These are phyloP conservation scores for Nakazawaea pomicola DNA, from an alignment of 805 yeast species.

Conservation along the genomic window DNA sequence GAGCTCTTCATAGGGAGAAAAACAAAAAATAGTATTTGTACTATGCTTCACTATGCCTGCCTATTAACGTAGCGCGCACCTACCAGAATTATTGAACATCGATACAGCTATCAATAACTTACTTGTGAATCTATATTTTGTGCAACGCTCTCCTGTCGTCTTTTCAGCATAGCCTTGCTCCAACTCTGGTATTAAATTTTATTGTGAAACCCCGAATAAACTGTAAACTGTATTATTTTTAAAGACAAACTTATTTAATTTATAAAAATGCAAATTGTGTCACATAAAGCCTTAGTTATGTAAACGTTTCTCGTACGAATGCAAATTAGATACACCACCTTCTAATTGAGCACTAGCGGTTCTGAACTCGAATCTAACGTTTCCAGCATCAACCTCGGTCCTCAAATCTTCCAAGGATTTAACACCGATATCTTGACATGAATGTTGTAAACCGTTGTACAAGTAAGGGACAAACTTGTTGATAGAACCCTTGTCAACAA, in stretches of 20 bases:
- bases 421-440: constrained; percentile 97
- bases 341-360: constrained; percentile 98
- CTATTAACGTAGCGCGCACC: no score
- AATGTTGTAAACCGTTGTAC: constrained; percentile 94
- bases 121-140: no score
- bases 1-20: no score
- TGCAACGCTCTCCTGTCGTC: no score
- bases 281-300: constrained; percentile 52
- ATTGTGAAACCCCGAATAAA: neutral
- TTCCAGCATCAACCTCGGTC: constrained; percentile 56
- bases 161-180: no score
- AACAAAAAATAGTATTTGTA: no score
- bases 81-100: no score
- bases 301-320: constrained; percentile 95
- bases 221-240: neutral
- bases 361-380: constrained; percentile 91
- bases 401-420: constrained; percentile 59
- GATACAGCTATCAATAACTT: no score
- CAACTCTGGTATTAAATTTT: neutral
- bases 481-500: constrained; percentile 94
- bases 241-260: neutral
- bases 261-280: neutral
- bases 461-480: constrained; percentile 92
- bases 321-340: constrained; percentile 96
- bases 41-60: no score